These are phyloP conservation scores for Clathrospora elynae DNA, from an alignment of 2,329 filamentous ascomycete genomes.

Conservation along the genomic window DNA sequence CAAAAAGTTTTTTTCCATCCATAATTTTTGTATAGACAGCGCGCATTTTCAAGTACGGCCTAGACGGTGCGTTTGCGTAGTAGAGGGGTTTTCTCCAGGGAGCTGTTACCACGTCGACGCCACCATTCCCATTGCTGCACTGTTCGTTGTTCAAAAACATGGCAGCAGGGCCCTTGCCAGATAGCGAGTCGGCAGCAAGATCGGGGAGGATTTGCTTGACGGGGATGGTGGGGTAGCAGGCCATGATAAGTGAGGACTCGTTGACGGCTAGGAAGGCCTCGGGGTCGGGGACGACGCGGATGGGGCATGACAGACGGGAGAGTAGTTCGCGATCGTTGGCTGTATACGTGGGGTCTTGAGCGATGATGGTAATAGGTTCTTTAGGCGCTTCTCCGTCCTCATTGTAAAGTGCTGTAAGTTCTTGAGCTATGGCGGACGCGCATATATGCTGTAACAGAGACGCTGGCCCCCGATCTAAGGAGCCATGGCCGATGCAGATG, in stretches of 20 bases:
- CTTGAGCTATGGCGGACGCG: neutral
- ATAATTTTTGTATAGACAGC: neutral
- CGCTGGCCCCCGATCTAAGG: neutral
- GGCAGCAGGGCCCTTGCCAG: neutral
- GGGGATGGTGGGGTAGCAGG: neutral
- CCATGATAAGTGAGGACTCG: neutral
- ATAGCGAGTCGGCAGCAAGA: neutral
- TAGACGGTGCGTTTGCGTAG: neutral
- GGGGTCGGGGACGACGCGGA: neutral
- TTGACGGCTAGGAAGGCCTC: conserved; percentile 1
- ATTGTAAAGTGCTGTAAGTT: neutral
- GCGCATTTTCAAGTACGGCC: neutral
- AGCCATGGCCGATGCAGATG: neutral
- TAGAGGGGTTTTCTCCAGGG: neutral
- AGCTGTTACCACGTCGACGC: neutral
- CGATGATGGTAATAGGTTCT: neutral
- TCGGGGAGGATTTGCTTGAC: conserved; percentile 1
- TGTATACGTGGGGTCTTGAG: conserved; percentile 3
- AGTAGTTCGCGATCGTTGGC: neutral
- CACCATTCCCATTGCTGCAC: neutral
- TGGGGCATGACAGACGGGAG: neutral
- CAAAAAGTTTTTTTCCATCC: neutral
- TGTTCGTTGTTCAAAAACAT: neutral
- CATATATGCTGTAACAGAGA: neutral
- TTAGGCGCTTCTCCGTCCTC: neutral